A percentile compares a stretch with the other conserved stretches of the same genome.
phyloP scores from a whole-genome alignment of 805 yeast species.

The Candida coquimbonensis region DNA sequence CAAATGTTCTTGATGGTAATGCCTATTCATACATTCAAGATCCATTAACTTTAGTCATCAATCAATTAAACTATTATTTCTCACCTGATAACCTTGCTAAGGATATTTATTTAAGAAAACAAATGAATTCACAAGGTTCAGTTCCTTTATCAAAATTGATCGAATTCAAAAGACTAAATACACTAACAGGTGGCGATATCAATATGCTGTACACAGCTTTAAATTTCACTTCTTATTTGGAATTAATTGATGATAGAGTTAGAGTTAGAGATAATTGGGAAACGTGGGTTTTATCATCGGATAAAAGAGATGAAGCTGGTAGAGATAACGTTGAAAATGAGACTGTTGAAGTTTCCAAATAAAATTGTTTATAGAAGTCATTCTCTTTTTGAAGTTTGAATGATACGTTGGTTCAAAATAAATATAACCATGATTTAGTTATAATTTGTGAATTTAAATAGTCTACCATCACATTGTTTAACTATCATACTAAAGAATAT shows the following conservation, averaged over 20 bases:
- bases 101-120: conserved; percentile 74
- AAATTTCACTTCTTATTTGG: conserved; percentile 19
- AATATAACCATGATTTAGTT: too few relatives aligned
- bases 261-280: conserved; percentile 52
- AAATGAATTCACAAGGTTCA: conserved; percentile 73
- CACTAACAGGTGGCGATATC: conserved; percentile 49
- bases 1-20: conserved; percentile 1
- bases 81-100: conserved; percentile 79
- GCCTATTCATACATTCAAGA: conserved; percentile 14
- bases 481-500: too few relatives aligned
- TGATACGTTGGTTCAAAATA: too few relatives aligned
- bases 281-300: conserved; percentile 60
- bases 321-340: conserved; percentile 27
- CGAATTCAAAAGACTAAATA: conserved; percentile 67
- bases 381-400: too few relatives aligned
- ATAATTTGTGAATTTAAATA: too few relatives aligned
- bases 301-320: conserved; percentile 40
- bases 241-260: conserved; percentile 36
- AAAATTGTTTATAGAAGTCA: neutral
- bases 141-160: conserved; percentile 57
- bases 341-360: neutral
- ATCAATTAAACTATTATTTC: conserved; percentile 85
- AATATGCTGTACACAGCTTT: conserved; percentile 24
- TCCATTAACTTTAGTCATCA: conserved; percentile 25
- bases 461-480: too few relatives aligned